These are phyloP conservation scores for Tolypocladium ovalisporum DNA, from an alignment of 2,329 filamentous ascomycete species.

Conservation along the genomic window DNA sequence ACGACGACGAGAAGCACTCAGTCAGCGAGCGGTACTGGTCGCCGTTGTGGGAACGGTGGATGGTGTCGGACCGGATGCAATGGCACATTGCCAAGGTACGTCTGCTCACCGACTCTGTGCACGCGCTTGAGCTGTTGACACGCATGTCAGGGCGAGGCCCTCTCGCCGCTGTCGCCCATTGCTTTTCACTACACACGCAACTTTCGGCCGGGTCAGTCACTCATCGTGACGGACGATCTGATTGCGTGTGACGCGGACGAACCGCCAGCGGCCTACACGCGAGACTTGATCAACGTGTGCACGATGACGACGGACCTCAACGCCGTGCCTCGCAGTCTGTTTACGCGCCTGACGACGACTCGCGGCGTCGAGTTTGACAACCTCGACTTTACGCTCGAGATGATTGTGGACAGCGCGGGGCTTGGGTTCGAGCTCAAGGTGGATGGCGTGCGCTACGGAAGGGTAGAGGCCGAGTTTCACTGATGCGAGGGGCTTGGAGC, in stretches of 20 bases:
- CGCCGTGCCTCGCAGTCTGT: constrained; percentile 61
- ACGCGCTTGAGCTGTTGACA: constrained; percentile 1
- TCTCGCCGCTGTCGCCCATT: constrained; percentile 63
- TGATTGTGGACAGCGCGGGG: constrained; percentile 70
- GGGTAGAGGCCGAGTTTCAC: constrained; percentile 70
- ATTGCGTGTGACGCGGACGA: constrained; percentile 64
- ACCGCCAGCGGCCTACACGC: constrained; percentile 48
- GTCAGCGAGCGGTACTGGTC: constrained; percentile 69
- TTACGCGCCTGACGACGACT: constrained; percentile 67
- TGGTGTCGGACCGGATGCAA: constrained; percentile 75
- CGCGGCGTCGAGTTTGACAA: constrained; percentile 74
- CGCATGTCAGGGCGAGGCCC: constrained; percentile 51
- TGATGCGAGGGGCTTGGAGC: constrained; percentile 16
- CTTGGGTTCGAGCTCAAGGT: constrained; percentile 70
- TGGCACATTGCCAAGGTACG: constrained; percentile 72
- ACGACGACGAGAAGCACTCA: constrained; percentile 64
- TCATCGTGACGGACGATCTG: constrained; percentile 69
- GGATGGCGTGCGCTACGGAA: constrained; percentile 65
- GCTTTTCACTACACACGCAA: constrained; percentile 81
- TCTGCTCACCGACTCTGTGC: constrained; percentile 1
- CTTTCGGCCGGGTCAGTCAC: constrained; percentile 66
- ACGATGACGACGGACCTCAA: constrained; percentile 72
- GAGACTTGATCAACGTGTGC: constrained; percentile 61
- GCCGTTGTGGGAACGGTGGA: constrained; percentile 71
- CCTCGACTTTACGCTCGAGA: constrained; percentile 70